These are phyloP conservation scores for Russula ochroleuca DNA, from an alignment of 768 basidiomycete genomes.

Conservation along the genomic window DNA sequence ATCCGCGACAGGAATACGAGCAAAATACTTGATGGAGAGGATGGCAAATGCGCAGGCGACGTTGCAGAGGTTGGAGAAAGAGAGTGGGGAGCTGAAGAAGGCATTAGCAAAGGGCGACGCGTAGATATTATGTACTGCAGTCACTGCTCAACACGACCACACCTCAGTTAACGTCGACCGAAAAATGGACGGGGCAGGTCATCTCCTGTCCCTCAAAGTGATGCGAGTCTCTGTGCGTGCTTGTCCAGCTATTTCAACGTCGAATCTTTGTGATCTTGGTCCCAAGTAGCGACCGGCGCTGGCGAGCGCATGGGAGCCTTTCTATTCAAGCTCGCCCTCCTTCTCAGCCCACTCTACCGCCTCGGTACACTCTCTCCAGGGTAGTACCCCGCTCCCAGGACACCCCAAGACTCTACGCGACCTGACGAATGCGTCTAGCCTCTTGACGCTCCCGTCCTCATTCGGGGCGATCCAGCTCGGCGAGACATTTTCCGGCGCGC, in stretches of 20 bases:
- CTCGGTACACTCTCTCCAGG: slow-evolving; percentile 73
- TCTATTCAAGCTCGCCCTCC: slow-evolving; percentile 77
- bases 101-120: slow-evolving; percentile 43
- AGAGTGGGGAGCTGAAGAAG: slow-evolving; percentile 65
- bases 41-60: slow-evolving; percentile 67
- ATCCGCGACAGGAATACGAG: slow-evolving; percentile 54
- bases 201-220: slow-evolving; percentile 75
- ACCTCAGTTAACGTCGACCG: background rate
- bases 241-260: slow-evolving; percentile 5
- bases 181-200: slow-evolving; percentile 51
- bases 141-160: background rate
- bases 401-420: slow-evolving; percentile 84
- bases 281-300: slow-evolving; percentile 62
- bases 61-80: slow-evolving; percentile 63
- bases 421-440: slow-evolving; percentile 70
- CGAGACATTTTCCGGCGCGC: slow-evolving; percentile 78
- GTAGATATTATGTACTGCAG: background rate
- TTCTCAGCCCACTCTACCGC: slow-evolving; percentile 79
- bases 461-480: slow-evolving; percentile 88
- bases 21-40: slow-evolving; percentile 65
- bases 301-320: slow-evolving; percentile 77
- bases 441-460: slow-evolving; percentile 74
- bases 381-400: slow-evolving; percentile 59
- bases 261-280: slow-evolving; percentile 18
- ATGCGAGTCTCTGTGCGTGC: slow-evolving; percentile 81